Evolutionary conservation across 495 filamentous ascomycete species (phyloP), one percentile per base, ranked within the genome.

Genomic region (Antarctomyces pellizariae): DNA sequence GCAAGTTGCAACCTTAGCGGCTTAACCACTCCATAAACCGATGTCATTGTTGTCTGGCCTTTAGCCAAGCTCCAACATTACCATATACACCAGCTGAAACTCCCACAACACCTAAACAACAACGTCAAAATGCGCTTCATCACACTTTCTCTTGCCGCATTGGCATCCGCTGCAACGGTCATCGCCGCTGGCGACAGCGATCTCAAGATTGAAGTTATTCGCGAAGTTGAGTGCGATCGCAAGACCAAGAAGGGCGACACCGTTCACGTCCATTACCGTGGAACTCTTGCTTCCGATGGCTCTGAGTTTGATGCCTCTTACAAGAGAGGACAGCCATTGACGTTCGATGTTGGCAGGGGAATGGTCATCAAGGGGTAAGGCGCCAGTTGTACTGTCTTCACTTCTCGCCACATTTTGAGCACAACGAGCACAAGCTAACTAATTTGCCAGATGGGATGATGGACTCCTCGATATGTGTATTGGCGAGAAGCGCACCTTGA

Each of bases 401-500:
- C 19, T 22, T 33, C 21, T 14, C 13, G 4, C 12, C 22, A 18
- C 26, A 12, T n/a, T n/a, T 11, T 14, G 18, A 4, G 5, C 6
- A 6, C 6, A 20, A 13, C 5, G 30, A 11, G 16, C 16, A 14
- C 16, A 16, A 11, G n/a, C 34, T 22, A 9, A 33, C 14, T 13
- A 13, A 10, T 17, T 3, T 19, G 8, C 19, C 27, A 65, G 60
- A 44, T 95, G 86, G 86, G 86, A 95, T 45, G 47, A 86, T 42
- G 83, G 84, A 20, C 59, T 92, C 17, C 41, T 89, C 30, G 79
- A 80, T 39, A 95, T 97, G 86, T 95, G 86, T 49, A 71, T 91
- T 38, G 89, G 86, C 18, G 86, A 97, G 59, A 86, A 82, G 64
- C 65, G 80, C 38, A 84, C 65, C 16, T 52, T 97, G 48, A 92